Evolutionary conservation across 495 filamentous ascomycete species (phyloP), one percentile per base, ranked within the genome.

Genomic region (Aspergillus carlsbadensis): DNA sequence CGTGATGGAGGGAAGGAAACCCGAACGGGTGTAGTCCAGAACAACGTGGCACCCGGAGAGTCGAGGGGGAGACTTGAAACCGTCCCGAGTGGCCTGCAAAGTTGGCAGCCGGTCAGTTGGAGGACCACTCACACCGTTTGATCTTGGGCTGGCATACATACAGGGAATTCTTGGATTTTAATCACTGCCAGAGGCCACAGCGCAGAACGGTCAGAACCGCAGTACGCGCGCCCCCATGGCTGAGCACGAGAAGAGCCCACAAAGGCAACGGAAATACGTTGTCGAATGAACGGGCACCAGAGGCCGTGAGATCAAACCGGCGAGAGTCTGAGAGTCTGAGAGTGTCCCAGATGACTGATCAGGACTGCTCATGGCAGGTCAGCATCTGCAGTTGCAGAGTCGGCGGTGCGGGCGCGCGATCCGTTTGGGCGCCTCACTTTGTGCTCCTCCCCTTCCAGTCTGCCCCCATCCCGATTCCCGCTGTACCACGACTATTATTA

Each of bases 361-460:
- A 60, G 58, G 58, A 59, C 53, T 63, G 55, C 57, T 60, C 56
- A 42, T n/a, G 52, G 41, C 15, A 24, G 39, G 45, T 40, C 45
- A 56, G 57, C 54, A 39, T 46, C 45, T 50, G 49, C 44, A 21
- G 5, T 34, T 31, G 39, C 41, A 31, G 41, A n/a, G 36, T 45
- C 36, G 56, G 45, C 48, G 48, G 61, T 49, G 60, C 45, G 60
- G 57, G 69, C 57, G 57, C 52, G 59, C 52, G 59, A 72, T 76
- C 75, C 75, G 75, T 71, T 72, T 78, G 70, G 75, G 68, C 69
- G 75, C 75, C 73, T 76, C 75, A 76, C 71, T 78, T 74, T 65
- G 49, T 43, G 39, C 26, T 42, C 33, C 42, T 22, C 18, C n/a
- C 26, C 22, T 22, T 21, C 14, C 15, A 22, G 0, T 45, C 7